Evolutionary conservation across 73 alveolate species (phyloP).

Genomic region (Paraurostyla sp.): DNA sequence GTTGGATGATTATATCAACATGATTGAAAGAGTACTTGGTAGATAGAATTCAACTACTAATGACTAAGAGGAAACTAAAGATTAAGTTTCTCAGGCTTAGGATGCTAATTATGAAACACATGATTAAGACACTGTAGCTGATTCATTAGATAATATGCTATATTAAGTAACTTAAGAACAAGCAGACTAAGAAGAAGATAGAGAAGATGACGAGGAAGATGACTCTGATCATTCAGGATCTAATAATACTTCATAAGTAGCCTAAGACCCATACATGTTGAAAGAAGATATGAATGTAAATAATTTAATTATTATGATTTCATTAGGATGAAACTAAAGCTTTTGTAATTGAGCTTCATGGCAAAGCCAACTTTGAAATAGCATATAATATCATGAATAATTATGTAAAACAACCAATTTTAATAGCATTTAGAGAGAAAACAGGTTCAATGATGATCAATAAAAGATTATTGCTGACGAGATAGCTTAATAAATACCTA

Average conservation of each 20-base stretch:
- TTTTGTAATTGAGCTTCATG: slow-evolving; percentile 39
- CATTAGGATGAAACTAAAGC: slow-evolving; percentile 29
- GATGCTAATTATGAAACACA: neutral
- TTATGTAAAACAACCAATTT: neutral
- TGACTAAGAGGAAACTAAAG: neutral
- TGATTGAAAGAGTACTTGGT: slow-evolving; percentile 4
- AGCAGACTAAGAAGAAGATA: slow-evolving; percentile 49
- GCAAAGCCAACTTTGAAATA: slow-evolving; percentile 9
- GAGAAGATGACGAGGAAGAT: slow-evolving; percentile 41
- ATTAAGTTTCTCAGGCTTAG: neutral
- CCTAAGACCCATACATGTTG: neutral
- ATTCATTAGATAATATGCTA: neutral
- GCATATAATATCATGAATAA: slow-evolving; percentile 41
- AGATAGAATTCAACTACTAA: neutral
- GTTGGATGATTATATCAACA: slow-evolving; percentile 1
- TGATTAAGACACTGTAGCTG: neutral
- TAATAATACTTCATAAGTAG: neutral
- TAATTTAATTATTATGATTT: neutral
- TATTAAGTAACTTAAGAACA: neutral
- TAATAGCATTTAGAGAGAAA: slow-evolving; percentile 16
- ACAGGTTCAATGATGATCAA: neutral
- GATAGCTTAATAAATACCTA: neutral
- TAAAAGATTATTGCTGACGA: slow-evolving; percentile 7
- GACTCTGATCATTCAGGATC: neutral
- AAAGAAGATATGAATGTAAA: neutral